These are phyloP conservation scores for Cyberlindnera lachancei DNA, from an alignment of 805 yeast species.

Conservation along the genomic window DNA sequence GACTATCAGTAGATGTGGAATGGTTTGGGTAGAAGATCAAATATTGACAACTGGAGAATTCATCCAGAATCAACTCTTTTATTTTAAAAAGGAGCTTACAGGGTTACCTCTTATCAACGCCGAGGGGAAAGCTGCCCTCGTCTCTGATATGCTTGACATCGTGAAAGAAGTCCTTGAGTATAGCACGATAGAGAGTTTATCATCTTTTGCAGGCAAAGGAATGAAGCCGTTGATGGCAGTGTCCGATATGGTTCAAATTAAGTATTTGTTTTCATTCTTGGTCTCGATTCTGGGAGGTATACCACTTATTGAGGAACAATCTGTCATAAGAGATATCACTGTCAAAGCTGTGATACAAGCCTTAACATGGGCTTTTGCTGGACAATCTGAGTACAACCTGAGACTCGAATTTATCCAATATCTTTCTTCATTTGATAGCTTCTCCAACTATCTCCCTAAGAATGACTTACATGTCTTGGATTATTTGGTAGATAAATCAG, in stretches of 20 bases:
- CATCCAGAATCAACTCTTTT: constrained; percentile 17
- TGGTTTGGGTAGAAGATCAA: constrained; percentile 59
- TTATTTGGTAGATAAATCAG: constrained; percentile 37
- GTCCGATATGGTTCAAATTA: not conserved
- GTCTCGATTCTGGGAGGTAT: not conserved
- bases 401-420: constrained; percentile 31
- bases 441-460: constrained; percentile 14
- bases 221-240: constrained; percentile 9
- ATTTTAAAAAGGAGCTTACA: not conserved
- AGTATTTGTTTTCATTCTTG: not conserved
- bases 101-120: not conserved
- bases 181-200: not conserved
- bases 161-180: constrained; percentile 3
- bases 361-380: constrained; percentile 58
- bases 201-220: not conserved
- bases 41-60: constrained; percentile 19
- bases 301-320: not conserved
- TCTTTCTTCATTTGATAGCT: constrained; percentile 17
- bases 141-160: no score
- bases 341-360: constrained; percentile 23
- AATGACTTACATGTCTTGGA: constrained; percentile 20
- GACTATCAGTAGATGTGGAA: constrained; percentile 87
- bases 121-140: no score
- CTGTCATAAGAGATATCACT: constrained; percentile 5
- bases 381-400: constrained; percentile 39